Evolutionary conservation across 805 yeast species (phyloP), one percentile per base, ranked within the genome.

Genomic region (Barnettozyma siamensis): DNA sequence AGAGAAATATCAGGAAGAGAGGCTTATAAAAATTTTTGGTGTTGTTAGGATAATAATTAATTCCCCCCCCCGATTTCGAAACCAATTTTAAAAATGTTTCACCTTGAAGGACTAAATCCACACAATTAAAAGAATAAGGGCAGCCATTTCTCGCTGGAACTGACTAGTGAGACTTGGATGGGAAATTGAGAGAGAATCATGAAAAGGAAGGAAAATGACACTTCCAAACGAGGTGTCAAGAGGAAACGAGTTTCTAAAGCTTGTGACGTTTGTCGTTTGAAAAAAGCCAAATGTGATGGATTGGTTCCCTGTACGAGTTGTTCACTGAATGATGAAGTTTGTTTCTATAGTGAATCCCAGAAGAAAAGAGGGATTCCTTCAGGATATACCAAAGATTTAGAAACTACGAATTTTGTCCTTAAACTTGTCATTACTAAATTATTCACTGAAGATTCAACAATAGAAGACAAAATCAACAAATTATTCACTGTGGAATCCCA

Each of bases 201-300:
- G 29, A 26, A 26, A 31, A 19, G 5, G 16, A 28, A n/a, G 12
- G 9, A 35, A 2, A 35, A 19, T 13, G 27, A 29, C 16, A n/a
- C 24, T 7, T 7, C 6, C 9, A 21, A 21, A 9, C 13, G 10
- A 5, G n/a, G 12, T 13, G 5, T 26, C 4, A 35, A 35, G n/a
- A 28, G 40, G 11, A 36, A 7, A 50, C 38, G 40, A 54, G 55
- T 20, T 41, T 44, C 9, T 37, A 50, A 37, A 66, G 36, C 39
- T 10, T 40, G 39, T 29, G 31, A 40, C 10, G 19, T 18, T 16
- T 31, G 39, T 32, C 40, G 38, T 28, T 30, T 24, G 10, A 35
- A 29, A 15, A 35, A 35, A 9, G 38, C 32, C 5, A 35, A 35
- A 28, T 35, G 38, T 28, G 38, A 35, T 19, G 38, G 38, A 11